These are phyloP conservation scores for Boechera retrofracta DNA, from an alignment of 345 rosid species.

Conservation along the genomic window DNA sequence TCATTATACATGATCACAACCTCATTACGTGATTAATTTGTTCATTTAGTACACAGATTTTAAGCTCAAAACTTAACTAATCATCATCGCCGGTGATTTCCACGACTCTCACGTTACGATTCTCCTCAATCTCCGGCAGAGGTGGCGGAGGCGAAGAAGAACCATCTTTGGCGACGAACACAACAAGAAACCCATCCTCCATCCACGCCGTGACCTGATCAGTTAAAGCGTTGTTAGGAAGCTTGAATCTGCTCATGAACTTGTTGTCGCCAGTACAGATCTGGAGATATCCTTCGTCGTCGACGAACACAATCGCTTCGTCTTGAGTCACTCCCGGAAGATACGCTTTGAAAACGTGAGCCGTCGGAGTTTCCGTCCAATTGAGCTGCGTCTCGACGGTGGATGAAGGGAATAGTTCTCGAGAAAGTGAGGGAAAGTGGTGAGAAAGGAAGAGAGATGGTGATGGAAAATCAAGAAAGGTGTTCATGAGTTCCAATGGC, in stretches of 20 bases:
- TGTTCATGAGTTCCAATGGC: constrained; percentile 39
- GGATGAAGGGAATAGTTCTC: constrained; percentile 34
- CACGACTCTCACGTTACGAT: constrained; percentile 45
- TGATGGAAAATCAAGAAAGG: constrained; percentile 37
- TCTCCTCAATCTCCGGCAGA: constrained; percentile 21
- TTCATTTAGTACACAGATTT: too few species aligned
- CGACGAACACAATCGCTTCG: constrained; percentile 44
- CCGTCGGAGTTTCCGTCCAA: constrained; percentile 43
- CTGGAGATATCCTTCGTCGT: constrained; percentile 45
- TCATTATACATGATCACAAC: too few species aligned
- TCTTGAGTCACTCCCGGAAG: constrained; percentile 39
- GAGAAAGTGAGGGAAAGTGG: constrained; percentile 38
- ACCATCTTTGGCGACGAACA: constrained; percentile 41
- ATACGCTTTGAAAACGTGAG: constrained; percentile 48
- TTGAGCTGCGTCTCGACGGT: constrained; percentile 40
- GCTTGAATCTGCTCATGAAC: constrained; percentile 48
- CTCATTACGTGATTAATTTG: too few species aligned
- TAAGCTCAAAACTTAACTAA: not conserved
- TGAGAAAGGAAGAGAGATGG: constrained; percentile 30
- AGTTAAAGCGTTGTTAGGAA: constrained; percentile 32
- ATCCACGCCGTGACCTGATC: constrained; percentile 49
- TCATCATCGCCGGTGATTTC: constrained; percentile 45
- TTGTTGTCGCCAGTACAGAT: constrained; percentile 43
- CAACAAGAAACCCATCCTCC: constrained; percentile 43
- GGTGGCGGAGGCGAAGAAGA: not conserved